phyloP scores from a whole-genome alignment of 1,139 yeast species.

The Pichia sp. region DNA sequence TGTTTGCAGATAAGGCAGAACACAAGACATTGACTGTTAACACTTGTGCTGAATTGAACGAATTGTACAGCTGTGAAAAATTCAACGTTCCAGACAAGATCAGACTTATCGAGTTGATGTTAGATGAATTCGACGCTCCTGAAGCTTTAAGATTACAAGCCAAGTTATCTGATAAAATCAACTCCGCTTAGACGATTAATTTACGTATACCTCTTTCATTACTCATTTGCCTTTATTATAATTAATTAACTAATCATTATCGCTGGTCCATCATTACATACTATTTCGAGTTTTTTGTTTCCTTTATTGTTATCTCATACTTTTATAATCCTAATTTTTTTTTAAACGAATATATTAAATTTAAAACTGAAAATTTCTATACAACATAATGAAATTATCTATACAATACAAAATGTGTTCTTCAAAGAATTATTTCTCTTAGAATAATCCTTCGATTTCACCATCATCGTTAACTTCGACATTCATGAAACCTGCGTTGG shows the following conservation, averaged over 20 bases:
- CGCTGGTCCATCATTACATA: too few species aligned
- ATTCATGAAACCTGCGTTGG: slow-evolving; percentile 82
- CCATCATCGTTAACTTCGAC: slow-evolving; percentile 80
- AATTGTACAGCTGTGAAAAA: slow-evolving; percentile 48
- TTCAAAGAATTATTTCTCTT: slow-evolving; percentile 19
- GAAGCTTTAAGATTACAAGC: slow-evolving; percentile 71
- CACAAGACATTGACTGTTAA: slow-evolving; percentile 55
- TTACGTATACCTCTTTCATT: too few species aligned
- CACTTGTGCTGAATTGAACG: slow-evolving; percentile 66
- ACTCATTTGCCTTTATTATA: too few species aligned
- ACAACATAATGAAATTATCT: too few species aligned
- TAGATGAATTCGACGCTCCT: slow-evolving; percentile 84
- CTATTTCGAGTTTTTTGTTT: not conserved
- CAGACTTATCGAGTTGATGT: slow-evolving; percentile 76
- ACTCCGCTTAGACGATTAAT: slow-evolving; percentile 39
- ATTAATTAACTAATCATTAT: not conserved
- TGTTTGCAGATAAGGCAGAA: slow-evolving; percentile 65
- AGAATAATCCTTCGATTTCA: slow-evolving; percentile 76
- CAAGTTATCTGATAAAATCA: slow-evolving; percentile 68
- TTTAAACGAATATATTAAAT: not conserved
- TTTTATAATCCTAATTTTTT: too few species aligned
- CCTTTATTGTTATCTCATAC: too few species aligned
- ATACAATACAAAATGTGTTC: not conserved
- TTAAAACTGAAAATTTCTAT: not conserved
- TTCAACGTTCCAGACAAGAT: slow-evolving; percentile 65